phyloP scores from a whole-genome alignment of 805 yeast genomes.

The Cyberlindnera mississippiensis region DNA sequence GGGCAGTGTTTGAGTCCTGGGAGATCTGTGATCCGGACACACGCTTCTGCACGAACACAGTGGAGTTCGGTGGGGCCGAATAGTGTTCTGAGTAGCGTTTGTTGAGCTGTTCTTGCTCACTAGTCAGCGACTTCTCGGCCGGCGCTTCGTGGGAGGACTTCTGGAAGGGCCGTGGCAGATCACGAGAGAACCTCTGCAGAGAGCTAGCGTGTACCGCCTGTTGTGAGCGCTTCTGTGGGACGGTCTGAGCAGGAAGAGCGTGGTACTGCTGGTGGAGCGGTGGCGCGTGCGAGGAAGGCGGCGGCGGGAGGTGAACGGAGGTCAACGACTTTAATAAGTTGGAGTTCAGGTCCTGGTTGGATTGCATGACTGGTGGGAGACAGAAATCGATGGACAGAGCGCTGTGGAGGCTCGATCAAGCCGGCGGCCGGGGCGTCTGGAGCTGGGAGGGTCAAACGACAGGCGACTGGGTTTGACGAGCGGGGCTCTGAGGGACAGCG shows the following conservation, averaged over 20 bases:
- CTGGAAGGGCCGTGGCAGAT: no score
- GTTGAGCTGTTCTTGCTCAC: background rate
- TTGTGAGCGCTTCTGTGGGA: background rate
- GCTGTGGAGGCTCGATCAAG: background rate
- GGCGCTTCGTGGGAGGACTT: no score
- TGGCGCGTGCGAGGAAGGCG: constrained; percentile 26
- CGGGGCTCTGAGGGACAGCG: no score
- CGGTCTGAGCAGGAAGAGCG: background rate
- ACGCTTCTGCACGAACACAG: background rate
- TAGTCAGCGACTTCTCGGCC: no score
- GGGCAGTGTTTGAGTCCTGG: background rate
- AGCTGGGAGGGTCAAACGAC: no score
- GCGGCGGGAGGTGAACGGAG: constrained; percentile 40
- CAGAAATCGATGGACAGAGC: background rate
- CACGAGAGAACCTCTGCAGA: background rate
- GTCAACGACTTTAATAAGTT: constrained; percentile 35
- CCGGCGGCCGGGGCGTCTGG: background rate
- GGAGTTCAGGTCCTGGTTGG: constrained; percentile 28
- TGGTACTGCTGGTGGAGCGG: background rate
- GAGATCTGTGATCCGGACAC: background rate
- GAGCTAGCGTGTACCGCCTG: background rate
- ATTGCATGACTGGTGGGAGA: constrained; percentile 16
- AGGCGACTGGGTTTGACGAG: no score
- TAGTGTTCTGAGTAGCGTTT: background rate
- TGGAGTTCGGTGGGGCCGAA: no score